These are phyloP conservation scores for Tricholoma flavovirens DNA, from an alignment of 768 basidiomycete genomes.

Conservation along the genomic window DNA sequence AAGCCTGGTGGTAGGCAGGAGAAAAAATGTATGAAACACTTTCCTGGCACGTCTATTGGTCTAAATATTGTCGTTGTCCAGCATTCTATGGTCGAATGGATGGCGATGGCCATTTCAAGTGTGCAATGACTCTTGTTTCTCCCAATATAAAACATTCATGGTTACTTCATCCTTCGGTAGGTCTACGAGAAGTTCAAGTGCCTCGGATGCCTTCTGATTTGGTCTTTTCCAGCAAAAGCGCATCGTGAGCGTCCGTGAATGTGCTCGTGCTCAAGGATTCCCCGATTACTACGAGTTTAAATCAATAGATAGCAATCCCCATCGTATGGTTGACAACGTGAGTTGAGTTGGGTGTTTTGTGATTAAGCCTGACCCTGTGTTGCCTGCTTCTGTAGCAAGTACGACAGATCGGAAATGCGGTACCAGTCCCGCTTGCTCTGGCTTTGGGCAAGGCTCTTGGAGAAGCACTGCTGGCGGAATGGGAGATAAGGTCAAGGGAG, in stretches of 20 bases:
- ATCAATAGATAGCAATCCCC: conserved; percentile 34
- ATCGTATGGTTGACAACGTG: conserved; percentile 45
- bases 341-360: too few relatives aligned
- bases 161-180: conserved; percentile 38
- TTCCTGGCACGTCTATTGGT: not conserved
- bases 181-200: conserved; percentile 4
- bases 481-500: conserved; percentile 38
- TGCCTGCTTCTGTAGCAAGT: conserved; percentile 45
- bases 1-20: conserved; percentile 18
- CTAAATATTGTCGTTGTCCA: conserved; percentile 14
- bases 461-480: conserved; percentile 38
- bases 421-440: conserved; percentile 62
- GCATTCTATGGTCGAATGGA: conserved; percentile 56
- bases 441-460: conserved; percentile 51
- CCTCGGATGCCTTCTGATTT: not conserved
- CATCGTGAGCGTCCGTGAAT: conserved; percentile 59
- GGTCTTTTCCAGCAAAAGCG: conserved; percentile 55
- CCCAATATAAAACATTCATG: conserved; percentile 47
- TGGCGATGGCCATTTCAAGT: conserved; percentile 48
- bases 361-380: conserved; percentile 4
- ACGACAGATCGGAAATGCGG: conserved; percentile 76
- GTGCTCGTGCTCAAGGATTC: conserved; percentile 74
- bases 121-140: conserved; percentile 51
- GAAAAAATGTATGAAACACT: conserved; percentile 21
- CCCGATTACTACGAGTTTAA: conserved; percentile 64